Evolutionary conservation across 169 alveolate species (phyloP), one percentile per base, ranked within the genome.

Genomic region (Plasmodium inui): DNA sequence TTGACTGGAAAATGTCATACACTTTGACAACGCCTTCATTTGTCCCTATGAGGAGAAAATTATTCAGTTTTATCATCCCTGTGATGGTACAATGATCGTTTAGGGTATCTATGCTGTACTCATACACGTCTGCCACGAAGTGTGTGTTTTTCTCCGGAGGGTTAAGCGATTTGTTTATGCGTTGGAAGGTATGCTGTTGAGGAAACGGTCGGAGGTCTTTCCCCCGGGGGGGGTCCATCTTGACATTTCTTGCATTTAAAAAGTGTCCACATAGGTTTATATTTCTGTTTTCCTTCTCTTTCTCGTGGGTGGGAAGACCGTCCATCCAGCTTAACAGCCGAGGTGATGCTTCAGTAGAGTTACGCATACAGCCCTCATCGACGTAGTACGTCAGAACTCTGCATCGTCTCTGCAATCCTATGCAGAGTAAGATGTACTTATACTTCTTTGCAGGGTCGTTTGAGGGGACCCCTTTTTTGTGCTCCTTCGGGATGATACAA

Each of bases 11-110:
- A 8, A 88, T 79, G 37, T 88, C 85, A 79, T 88, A 88, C 50
- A 50, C 94, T 39, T 88, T 88, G 3, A 88, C 94, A 5, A 79
- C 89, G 37, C 94, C 94, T 1, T 37, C 73, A 32, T 79, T 88
- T 22, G 50, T 55, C n/a, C 94, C 94, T 32, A 88, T 32, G 70
- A 88, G 26, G 6, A 88, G 50, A 78, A 88, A 88, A 37, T 61
- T 88, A 32, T 88, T 88, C 72, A 88, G 50, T 22, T 88, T 78
- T 5, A 37, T 30, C 26, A 88, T n/a, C n/a, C 61, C 71, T 1
- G 90, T 79, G 44, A 85, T 44, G 6, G 46, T 78, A 28, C 41
- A 78, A 41, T 67, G 46, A 30, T 78, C 74, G 50, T 79, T 79
- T 61, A 88, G 67, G 7, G 89, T 78, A 74, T 88, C 94, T 73